Evolutionary conservation across 805 yeast genomes (phyloP).

Genomic region (Blastobotrys terrestris): DNA sequence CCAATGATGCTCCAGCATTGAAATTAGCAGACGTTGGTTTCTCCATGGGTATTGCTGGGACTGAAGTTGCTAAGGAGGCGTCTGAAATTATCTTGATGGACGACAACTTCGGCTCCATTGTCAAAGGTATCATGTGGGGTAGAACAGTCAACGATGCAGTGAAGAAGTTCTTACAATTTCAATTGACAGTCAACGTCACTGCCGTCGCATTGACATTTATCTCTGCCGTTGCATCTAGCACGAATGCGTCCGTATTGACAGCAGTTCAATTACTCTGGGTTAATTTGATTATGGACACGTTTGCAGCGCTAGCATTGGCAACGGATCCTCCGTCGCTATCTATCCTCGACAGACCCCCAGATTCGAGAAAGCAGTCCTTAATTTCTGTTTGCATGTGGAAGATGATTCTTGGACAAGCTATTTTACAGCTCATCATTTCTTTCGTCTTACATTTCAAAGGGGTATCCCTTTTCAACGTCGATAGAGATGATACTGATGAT

Average conservation of each 20-base stretch:
- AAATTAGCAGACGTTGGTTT: slow-evolving; percentile 97
- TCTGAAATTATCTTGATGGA: slow-evolving; percentile 89
- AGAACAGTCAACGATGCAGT: slow-evolving; percentile 93
- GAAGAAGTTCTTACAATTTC: slow-evolving; percentile 93
- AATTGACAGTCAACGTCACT: slow-evolving; percentile 90
- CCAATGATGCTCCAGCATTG: slow-evolving; percentile 97
- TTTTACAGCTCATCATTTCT: slow-evolving; percentile 72
- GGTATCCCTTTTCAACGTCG: slow-evolving; percentile 41
- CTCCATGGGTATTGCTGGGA: slow-evolving; percentile 97
- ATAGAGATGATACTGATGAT: slow-evolving; percentile 36
- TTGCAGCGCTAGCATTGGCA: slow-evolving; percentile 95
- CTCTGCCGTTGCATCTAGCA: slow-evolving; percentile 79
- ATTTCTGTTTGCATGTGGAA: slow-evolving; percentile 96
- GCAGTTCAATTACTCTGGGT: slow-evolving; percentile 98
- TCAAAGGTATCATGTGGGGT: slow-evolving; percentile 97
- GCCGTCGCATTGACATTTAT: slow-evolving; percentile 94
- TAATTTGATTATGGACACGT: slow-evolving; percentile 94
- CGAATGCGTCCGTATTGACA: slow-evolving; percentile 81
- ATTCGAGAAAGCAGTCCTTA: slow-evolving; percentile 70
- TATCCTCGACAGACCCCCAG: slow-evolving; percentile 74
- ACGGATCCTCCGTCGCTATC: slow-evolving; percentile 92
- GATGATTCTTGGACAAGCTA: slow-evolving; percentile 87
- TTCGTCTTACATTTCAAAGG: slow-evolving; percentile 81
- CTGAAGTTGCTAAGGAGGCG: slow-evolving; percentile 98
- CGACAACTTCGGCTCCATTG: slow-evolving; percentile 90